These are phyloP conservation scores for Pilasporangium apinafurcum DNA, from an alignment of 352 stramenopile species.

Conservation along the genomic window DNA sequence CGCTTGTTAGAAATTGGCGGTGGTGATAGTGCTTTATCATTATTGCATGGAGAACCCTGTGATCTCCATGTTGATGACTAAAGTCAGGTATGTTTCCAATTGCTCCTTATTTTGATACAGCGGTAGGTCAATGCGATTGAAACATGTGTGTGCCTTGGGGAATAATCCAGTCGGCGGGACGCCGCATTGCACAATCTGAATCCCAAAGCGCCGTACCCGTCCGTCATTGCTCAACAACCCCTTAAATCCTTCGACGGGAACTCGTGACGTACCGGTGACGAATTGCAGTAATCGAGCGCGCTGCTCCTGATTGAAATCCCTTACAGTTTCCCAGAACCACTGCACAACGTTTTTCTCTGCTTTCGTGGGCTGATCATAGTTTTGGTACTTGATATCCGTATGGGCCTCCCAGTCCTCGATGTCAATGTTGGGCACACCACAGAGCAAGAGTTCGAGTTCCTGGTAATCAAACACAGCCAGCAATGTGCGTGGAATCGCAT, in stretches of 20 bases:
- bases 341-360: slow-evolving; percentile 61
- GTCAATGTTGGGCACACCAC: slow-evolving; percentile 87
- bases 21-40: too few species aligned
- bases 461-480: slow-evolving; percentile 92
- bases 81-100: slow-evolving; percentile 94
- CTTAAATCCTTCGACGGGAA: slow-evolving; percentile 95
- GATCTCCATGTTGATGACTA: slow-evolving; percentile 97
- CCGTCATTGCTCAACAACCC: slow-evolving; percentile 71
- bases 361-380: slow-evolving; percentile 52
- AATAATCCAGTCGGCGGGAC: slow-evolving; percentile 62
- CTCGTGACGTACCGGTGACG: slow-evolving; percentile 82
- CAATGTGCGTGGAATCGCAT: slow-evolving; percentile 84
- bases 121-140: slow-evolving; percentile 85
- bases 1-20: too few species aligned
- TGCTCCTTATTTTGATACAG: slow-evolving; percentile 64
- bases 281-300: slow-evolving; percentile 87
- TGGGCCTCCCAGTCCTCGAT: slow-evolving; percentile 86
- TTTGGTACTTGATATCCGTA: slow-evolving; percentile 74
- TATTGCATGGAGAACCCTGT: slow-evolving; percentile 97
- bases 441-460: slow-evolving; percentile 94
- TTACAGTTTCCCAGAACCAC: slow-evolving; percentile 89
- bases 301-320: slow-evolving; percentile 77
- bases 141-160: slow-evolving; percentile 84
- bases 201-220: slow-evolving; percentile 92
- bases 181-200: slow-evolving; percentile 91